phyloP scores from a whole-genome alignment of 768 basidiomycete species.

The Suillus tomentosus region DNA sequence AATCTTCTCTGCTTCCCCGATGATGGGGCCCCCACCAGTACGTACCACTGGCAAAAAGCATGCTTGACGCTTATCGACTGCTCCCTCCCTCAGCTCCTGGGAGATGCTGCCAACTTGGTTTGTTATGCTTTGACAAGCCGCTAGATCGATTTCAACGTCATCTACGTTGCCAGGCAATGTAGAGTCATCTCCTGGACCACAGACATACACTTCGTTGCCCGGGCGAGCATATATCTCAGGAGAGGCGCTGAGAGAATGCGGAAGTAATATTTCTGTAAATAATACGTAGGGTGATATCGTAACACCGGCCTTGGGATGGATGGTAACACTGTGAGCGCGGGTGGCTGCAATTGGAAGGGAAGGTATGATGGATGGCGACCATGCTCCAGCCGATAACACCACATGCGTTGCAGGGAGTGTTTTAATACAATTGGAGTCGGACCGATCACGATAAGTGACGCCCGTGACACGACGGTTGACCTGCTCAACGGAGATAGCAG shows the following conservation, averaged over 20 bases:
- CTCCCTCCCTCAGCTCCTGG: conserved; percentile 53
- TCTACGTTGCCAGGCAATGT: conserved; percentile 72
- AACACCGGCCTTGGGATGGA: conserved; percentile 47
- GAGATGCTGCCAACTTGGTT: conserved; percentile 65
- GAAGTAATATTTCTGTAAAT: conserved; percentile 73
- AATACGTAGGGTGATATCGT: conserved; percentile 74
- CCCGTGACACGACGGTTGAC: conserved; percentile 46
- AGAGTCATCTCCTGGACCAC: conserved; percentile 76
- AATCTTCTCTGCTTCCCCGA: conserved; percentile 60
- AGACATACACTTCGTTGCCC: conserved; percentile 71
- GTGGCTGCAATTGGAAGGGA: conserved; percentile 60
- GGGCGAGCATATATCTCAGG: conserved; percentile 79
- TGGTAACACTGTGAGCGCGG: conserved; percentile 74
- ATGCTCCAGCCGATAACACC: conserved; percentile 83
- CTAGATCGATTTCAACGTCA: conserved; percentile 59
- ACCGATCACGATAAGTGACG: conserved; percentile 40
- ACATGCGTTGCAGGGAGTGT: conserved; percentile 65
- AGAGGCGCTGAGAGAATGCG: conserved; percentile 34
- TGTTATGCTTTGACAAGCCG: conserved; percentile 57
- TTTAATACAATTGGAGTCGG: conserved; percentile 26
- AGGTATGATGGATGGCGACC: conserved; percentile 68
- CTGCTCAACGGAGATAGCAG: conserved; percentile 48
- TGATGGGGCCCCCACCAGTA: conserved; percentile 63
- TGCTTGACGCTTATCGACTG: conserved; percentile 59
- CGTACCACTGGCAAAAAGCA: conserved; percentile 77